A percentile compares a stretch with the other conserved stretches of the same genome.
These are phyloP conservation scores for Penicillium sclerotiorum DNA, from an alignment of 2,329 filamentous ascomycete genomes.

Conservation along the genomic window DNA sequence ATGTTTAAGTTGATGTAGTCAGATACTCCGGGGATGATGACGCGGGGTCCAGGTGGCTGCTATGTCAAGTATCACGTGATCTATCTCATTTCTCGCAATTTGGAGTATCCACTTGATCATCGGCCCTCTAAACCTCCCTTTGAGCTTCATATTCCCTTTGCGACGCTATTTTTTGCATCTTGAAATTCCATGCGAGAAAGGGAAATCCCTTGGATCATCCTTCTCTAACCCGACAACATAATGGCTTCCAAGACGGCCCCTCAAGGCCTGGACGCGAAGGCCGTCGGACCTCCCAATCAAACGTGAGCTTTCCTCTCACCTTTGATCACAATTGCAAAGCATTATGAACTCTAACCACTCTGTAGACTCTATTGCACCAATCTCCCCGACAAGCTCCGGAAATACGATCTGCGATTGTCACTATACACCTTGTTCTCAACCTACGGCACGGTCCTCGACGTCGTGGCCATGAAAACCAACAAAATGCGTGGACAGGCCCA, in stretches of 20 bases:
- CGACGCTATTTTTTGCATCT: not conserved
- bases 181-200: not conserved
- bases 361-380: conserved; percentile 84
- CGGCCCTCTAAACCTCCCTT: not conserved
- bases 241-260: conserved; percentile 47
- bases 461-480: conserved; percentile 83
- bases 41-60: not conserved
- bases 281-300: conserved; percentile 70
- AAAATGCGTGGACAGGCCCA: conserved; percentile 98
- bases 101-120: conserved; percentile 8
- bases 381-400: conserved; percentile 86
- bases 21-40: conserved; percentile 7
- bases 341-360: no score
- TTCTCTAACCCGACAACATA: not conserved
- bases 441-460: conserved; percentile 88
- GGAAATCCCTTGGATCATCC: no score
- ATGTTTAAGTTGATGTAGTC: not conserved
- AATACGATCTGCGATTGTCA: conserved; percentile 79
- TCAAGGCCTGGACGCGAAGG: conserved; percentile 42
- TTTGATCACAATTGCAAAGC: conserved; percentile 12
- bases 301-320: conserved; percentile 63
- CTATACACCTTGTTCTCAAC: conserved; percentile 94
- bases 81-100: conserved; percentile 12
- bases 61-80: conserved; percentile 5
- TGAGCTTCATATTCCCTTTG: conserved; percentile 2